phyloP scores from a whole-genome alignment of 768 basidiomycete species.

The Dacryopinax primogenitus region DNA sequence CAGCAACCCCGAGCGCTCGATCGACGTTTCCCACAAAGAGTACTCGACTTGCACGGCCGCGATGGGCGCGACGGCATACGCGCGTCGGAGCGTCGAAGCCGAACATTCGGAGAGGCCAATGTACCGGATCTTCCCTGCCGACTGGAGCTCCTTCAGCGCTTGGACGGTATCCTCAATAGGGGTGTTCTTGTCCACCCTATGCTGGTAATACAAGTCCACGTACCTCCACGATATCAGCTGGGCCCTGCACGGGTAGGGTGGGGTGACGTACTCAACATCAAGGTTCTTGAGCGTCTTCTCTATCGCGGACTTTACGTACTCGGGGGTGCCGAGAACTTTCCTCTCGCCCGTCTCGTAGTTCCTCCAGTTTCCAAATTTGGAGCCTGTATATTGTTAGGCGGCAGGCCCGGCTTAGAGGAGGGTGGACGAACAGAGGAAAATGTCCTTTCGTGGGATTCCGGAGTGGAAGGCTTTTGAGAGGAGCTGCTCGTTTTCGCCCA shows the following conservation, averaged over 20 bases:
- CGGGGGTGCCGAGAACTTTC: not conserved
- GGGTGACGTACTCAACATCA: not conserved
- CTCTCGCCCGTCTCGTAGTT: not conserved
- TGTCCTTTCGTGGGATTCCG: not conserved
- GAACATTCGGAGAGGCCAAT: slow-evolving; percentile 11
- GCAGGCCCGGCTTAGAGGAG: not conserved
- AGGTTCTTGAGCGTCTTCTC: not conserved
- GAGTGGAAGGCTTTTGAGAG: not conserved
- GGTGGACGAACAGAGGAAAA: not conserved
- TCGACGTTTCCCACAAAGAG: slow-evolving; percentile 16
- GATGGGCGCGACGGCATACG: slow-evolving; percentile 15
- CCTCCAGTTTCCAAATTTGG: not conserved
- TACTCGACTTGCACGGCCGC: slow-evolving; percentile 16
- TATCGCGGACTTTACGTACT: not conserved
- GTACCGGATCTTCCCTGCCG: slow-evolving; percentile 23
- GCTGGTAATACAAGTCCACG: slow-evolving; percentile 10
- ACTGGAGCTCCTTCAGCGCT: slow-evolving; percentile 21
- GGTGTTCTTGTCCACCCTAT: slow-evolving; percentile 5
- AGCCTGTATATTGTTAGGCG: not conserved
- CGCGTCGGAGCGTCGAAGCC: slow-evolving; percentile 1
- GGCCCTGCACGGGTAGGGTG: not conserved
- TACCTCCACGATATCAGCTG: not conserved
- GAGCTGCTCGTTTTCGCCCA: not conserved
- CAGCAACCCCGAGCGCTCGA: slow-evolving; percentile 21
- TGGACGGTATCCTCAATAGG: slow-evolving; percentile 22